These are phyloP conservation scores for Lachnellula subtilissima DNA, from an alignment of 2,329 filamentous ascomycete species.

Conservation along the genomic window DNA sequence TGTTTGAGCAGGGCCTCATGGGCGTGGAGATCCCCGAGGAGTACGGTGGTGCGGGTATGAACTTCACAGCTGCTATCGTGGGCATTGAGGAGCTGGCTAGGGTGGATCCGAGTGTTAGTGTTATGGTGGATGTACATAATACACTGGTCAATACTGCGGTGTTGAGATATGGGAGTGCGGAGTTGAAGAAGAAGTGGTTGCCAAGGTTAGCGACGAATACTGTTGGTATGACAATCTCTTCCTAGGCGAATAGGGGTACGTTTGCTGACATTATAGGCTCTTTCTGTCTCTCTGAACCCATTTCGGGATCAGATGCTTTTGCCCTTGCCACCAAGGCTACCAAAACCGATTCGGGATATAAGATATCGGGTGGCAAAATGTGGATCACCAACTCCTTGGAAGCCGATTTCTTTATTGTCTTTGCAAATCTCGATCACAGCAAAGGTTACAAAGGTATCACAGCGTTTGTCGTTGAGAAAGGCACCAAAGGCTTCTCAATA, in stretches of 20 bases:
- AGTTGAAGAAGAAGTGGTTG: constrained; percentile 78
- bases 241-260: background rate
- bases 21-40: constrained; percentile 96
- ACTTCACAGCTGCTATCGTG: constrained; percentile 94
- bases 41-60: constrained; percentile 95
- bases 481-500: constrained; percentile 81
- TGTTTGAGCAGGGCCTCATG: constrained; percentile 98
- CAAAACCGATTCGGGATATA: constrained; percentile 78
- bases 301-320: constrained; percentile 92
- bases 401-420: constrained; percentile 93
- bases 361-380: constrained; percentile 92
- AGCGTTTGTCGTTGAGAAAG: constrained; percentile 92
- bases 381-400: constrained; percentile 99
- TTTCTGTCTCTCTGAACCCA: constrained; percentile 89
- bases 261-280: constrained; percentile 46
- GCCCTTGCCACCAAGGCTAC: constrained; percentile 87
- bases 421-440: constrained; percentile 87
- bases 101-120: constrained; percentile 90
- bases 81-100: constrained; percentile 95
- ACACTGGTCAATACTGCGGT: constrained; percentile 94
- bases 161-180: constrained; percentile 73
- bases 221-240: constrained; percentile 48
- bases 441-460: constrained; percentile 97
- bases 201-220: constrained; percentile 87
- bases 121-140: constrained; percentile 96